phyloP scores from a whole-genome alignment of 176 grass and related monocot genomes.

The Ensete ventricosum region DNA sequence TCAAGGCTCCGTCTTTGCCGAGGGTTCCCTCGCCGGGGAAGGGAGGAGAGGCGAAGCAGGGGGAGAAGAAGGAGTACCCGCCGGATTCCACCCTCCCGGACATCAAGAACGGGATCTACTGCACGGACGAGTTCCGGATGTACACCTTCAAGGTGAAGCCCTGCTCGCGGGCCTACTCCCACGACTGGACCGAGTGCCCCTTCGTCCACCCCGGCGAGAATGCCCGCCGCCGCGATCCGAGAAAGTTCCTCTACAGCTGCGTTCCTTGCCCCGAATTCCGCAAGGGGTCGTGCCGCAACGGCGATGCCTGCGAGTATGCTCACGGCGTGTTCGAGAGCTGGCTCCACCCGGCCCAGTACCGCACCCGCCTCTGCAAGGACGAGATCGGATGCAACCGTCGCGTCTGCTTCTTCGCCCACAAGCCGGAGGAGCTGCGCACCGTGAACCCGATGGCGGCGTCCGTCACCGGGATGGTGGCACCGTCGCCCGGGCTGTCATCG shows the following conservation, averaged over 20 bases:
- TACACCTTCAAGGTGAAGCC: conserved; percentile 81
- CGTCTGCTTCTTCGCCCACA: conserved; percentile 75
- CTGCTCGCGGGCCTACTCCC: conserved; percentile 66
- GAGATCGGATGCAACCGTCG: conserved; percentile 51
- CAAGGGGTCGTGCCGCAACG: conserved; percentile 55
- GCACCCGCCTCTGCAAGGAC: conserved; percentile 70
- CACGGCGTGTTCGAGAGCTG: conserved; percentile 81
- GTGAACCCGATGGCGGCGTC: conserved; percentile 63
- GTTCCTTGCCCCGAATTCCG: conserved; percentile 74
- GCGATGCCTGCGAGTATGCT: conserved; percentile 72
- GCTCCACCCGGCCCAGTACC: conserved; percentile 77
- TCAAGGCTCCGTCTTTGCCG: conserved; percentile 22
- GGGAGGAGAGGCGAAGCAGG: conserved; percentile 24
- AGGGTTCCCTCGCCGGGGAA: conserved; percentile 41
- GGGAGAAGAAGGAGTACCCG: conserved; percentile 69
- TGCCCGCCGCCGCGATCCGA: conserved; percentile 55
- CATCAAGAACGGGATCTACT: conserved; percentile 75
- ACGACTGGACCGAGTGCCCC: conserved; percentile 83
- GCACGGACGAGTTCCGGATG: conserved; percentile 70
- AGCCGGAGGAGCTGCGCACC: conserved; percentile 57
- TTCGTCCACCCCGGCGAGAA: conserved; percentile 85
- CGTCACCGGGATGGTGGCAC: conserved; percentile 25
- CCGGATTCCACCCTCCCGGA: conserved; percentile 63
- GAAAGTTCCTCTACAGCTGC: conserved; percentile 68
- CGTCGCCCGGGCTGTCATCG: not conserved